phyloP scores from a whole-genome alignment of 768 basidiomycete species.

The Xerocomellus dryophilus region DNA sequence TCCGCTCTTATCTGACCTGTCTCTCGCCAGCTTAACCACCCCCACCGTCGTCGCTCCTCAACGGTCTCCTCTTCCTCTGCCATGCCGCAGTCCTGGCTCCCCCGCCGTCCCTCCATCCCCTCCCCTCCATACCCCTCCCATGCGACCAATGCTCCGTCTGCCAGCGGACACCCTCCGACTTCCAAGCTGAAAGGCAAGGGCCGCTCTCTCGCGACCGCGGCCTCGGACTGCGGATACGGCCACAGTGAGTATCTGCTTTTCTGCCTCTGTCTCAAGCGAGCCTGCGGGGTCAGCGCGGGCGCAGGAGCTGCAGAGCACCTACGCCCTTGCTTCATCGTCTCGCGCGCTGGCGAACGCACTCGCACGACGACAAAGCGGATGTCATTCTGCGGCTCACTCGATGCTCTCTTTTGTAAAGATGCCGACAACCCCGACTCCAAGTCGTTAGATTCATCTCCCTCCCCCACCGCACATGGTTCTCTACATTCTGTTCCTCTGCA shows the following conservation, averaged over 20 bases:
- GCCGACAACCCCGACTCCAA: slow-evolving; percentile 13
- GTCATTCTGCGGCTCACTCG: slow-evolving; percentile 7
- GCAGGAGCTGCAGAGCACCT: neutral
- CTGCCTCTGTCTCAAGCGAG: neutral
- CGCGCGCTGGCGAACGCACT: slow-evolving; percentile 4
- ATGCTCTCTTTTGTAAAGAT: slow-evolving; percentile 11
- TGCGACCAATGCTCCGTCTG: neutral
- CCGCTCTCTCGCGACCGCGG: slow-evolving; percentile 6
- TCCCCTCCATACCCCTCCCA: slow-evolving; percentile 1
- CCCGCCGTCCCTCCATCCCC: slow-evolving; percentile 20
- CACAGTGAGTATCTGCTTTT: slow-evolving; percentile 14
- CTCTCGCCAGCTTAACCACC: slow-evolving; percentile 14
- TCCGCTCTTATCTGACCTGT: slow-evolving; percentile 2
- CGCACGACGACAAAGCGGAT: neutral
- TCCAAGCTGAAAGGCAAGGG: slow-evolving; percentile 18
- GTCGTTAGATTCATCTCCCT: slow-evolving; percentile 14
- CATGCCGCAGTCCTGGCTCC: slow-evolving; percentile 24
- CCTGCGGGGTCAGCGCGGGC: slow-evolving; percentile 4
- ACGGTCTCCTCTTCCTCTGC: neutral
- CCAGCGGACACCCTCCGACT: neutral
- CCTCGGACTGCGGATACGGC: slow-evolving; percentile 10
- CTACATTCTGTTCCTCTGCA: slow-evolving; percentile 1
- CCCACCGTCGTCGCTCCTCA: neutral
- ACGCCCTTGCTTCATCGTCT: neutral
- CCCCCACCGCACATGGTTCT: slow-evolving; percentile 12